Conservation (phyloP, 495 filamentous ascomycete species). For the Chlorociboria aeruginascens region DNA sequence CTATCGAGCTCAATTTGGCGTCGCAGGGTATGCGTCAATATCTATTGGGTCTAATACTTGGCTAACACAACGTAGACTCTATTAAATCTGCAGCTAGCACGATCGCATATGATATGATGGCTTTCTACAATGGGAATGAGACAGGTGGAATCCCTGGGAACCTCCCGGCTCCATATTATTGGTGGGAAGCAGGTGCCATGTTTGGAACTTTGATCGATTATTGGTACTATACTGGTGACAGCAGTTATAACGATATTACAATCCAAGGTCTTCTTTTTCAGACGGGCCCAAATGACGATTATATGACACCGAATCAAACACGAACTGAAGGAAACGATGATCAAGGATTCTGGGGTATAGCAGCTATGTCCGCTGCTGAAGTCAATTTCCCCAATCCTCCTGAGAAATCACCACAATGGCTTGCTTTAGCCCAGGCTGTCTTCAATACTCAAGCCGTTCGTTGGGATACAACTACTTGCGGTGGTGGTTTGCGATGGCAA, state of each 20-base stretch:
- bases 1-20: constrained; percentile 13
- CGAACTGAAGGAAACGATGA: constrained; percentile 57
- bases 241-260: constrained; percentile 45
- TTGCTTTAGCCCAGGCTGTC: constrained; percentile 69
- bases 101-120: constrained; percentile 51
- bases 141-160: constrained; percentile 50
- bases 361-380: constrained; percentile 57
- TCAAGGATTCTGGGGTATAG: constrained; percentile 54
- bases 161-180: constrained; percentile 52
- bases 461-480: constrained; percentile 55
- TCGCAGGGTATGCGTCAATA: constrained; percentile 8
- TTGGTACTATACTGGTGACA: constrained; percentile 56
- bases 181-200: constrained; percentile 75
- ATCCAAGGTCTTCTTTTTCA: constrained; percentile 46
- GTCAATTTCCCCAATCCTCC: constrained; percentile 48
- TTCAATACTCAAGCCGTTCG: constrained; percentile 54
- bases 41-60: background rate
- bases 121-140: constrained; percentile 57
- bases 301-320: constrained; percentile 51
- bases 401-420: constrained; percentile 49
- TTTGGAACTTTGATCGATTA: constrained; percentile 63
- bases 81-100: constrained; percentile 48
- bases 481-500: constrained; percentile 75
- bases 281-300: constrained; percentile 42
- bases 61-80: constrained; percentile 29